phyloP scores from a whole-genome alignment of 2,329 filamentous ascomycete genomes.

The Salinomyces thailandicus region DNA sequence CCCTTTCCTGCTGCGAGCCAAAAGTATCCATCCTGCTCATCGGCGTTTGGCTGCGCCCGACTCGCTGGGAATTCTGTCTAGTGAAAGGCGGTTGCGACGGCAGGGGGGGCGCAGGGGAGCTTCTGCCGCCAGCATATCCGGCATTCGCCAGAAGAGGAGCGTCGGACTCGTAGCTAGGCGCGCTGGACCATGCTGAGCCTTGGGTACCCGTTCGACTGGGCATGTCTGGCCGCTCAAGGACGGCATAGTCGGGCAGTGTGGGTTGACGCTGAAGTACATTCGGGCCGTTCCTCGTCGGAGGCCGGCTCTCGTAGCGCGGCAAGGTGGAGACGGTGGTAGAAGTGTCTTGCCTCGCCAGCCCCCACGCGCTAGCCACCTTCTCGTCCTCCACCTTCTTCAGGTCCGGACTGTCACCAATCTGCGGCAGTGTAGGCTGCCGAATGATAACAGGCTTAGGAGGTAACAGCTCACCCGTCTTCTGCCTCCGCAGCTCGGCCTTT shows the following conservation, averaged over 20 bases:
- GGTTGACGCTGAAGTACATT: conserved; percentile 25
- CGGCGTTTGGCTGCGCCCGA: too few relatives aligned
- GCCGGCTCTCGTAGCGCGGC: conserved; percentile 41
- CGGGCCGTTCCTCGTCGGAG: conserved; percentile 39
- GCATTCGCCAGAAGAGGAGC: conserved; percentile 52
- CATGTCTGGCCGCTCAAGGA: conserved; percentile 26
- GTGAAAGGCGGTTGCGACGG: conserved; percentile 15
- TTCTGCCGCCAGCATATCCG: conserved; percentile 29
- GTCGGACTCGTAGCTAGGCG: conserved; percentile 52
- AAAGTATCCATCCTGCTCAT: too few relatives aligned
- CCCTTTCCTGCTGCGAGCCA: too few relatives aligned
- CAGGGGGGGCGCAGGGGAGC: conserved; percentile 9
- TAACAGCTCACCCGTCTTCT: conserved; percentile 20
- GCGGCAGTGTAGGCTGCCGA: conserved; percentile 59
- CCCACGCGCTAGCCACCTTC: conserved; percentile 26
- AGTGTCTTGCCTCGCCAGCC: conserved; percentile 26
- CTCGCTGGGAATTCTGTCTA: conserved; percentile 15
- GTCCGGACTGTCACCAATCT: conserved; percentile 45
- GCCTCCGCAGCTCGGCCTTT: conserved; percentile 39
- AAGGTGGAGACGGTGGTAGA: conserved; percentile 29
- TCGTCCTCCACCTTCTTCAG: conserved; percentile 38
- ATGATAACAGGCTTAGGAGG: conserved; percentile 27
- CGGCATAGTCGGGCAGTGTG: conserved; percentile 32
- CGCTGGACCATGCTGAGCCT: conserved; percentile 40
- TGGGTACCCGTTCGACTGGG: conserved; percentile 40